A percentile compares a stretch with the other conserved stretches of the same genome.
These are phyloP conservation scores for Collybia nuda DNA, from an alignment of 768 basidiomycete genomes.

Conservation along the genomic window DNA sequence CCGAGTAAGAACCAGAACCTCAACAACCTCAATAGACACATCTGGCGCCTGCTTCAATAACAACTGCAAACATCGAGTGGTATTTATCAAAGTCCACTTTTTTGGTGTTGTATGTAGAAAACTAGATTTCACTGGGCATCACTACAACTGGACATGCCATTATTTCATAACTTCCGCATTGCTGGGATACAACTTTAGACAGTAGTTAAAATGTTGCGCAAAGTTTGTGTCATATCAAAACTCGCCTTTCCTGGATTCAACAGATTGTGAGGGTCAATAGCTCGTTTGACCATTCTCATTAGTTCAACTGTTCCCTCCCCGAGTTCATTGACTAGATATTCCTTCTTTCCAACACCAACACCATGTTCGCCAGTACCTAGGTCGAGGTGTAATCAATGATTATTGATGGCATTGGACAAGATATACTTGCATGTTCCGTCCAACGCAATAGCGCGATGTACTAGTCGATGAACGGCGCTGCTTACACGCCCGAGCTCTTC, in stretches of 20 bases:
- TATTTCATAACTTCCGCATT: background rate
- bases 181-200: background rate
- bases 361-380: conserved; percentile 86
- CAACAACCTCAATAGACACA: too few relatives aligned
- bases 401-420: background rate
- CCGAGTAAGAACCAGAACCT: too few relatives aligned
- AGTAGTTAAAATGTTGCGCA: background rate
- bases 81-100: too few relatives aligned
- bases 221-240: background rate
- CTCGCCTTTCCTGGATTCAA: conserved; percentile 83
- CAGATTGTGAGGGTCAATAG: conserved; percentile 77
- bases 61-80: too few relatives aligned
- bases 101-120: too few relatives aligned
- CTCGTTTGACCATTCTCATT: conserved; percentile 82
- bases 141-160: too few relatives aligned
- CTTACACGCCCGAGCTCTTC: conserved; percentile 54
- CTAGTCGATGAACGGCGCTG: conserved; percentile 66
- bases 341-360: conserved; percentile 83
- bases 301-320: conserved; percentile 79
- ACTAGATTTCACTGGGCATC: too few relatives aligned
- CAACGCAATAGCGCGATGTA: conserved; percentile 67
- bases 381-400: conserved; percentile 3
- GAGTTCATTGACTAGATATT: conserved; percentile 81
- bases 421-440: conserved; percentile 70
- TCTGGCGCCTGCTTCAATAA: too few relatives aligned